Base-by-base conservation (phyloP, 495 filamentous ascomycete species). In the Penicillium pulvis region DNA sequence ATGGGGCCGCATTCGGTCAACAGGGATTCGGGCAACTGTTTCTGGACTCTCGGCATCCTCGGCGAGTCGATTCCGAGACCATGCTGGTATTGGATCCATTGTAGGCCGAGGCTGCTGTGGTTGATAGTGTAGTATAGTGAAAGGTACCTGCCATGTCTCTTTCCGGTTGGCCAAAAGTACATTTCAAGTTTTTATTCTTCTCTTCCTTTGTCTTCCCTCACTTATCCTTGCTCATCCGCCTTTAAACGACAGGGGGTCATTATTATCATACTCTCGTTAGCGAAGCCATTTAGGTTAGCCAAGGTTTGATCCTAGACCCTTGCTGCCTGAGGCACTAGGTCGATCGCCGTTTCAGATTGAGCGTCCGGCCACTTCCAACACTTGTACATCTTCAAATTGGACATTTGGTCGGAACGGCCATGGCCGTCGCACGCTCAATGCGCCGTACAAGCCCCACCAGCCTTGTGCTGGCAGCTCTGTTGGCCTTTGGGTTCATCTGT, bases 401-500 rank as follows among this genome's bases (percentile, higher is more conserved):
- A 24, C 41, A 52, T 39, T 47, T 49, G 54, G 44, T 54, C 48
- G 48, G 47, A 63, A 57, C 65, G 67, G 65, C 67, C 60, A 83
- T 82, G 80, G 78, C 80, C 71, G 69, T 79, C 58, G 76, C 81
- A 63, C 80, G 82, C 70, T 78, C 83, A 50, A 79, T 88, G 73
- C 85, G 86, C 63, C 83, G 87, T 56, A 82, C 85, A 62, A 90
- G 81, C 68, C 85, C 87, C 35, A 85, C 87, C 63, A 89, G 85
- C 46, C 66, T 89, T 54, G 48, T 87, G 47, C 79, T 91, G 53
- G 85, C 84, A 28, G 76, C 73, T 33, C 56, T 88, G 45, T 77
- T 89, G 6, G 75, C 79, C 50, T 73, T 89, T 54, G 87, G 85
- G 61, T 87, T 90, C 68, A 72, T 88, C 53, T 73, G 84, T 63